A percentile compares a stretch with the other conserved stretches of the same genome.
Evolutionary conservation across 225 moss, liverwort and hornwort species (phyloP).

Genomic region (Rhytidiadelphus loreus): DNA sequence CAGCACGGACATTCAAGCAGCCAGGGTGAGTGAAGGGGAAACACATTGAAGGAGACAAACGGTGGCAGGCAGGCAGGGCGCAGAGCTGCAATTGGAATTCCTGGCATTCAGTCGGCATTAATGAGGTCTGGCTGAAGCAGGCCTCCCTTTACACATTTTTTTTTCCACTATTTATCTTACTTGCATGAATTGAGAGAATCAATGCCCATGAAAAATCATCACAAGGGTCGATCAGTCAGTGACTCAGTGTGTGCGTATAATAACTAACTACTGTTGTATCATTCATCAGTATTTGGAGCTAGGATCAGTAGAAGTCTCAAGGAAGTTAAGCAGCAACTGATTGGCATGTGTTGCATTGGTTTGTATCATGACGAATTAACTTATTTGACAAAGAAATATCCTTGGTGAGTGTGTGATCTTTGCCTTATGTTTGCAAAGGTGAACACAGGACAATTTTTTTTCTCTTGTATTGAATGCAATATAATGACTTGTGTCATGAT

Average conservation of each 20-base stretch:
- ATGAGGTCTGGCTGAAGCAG: background rate
- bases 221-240: background rate
- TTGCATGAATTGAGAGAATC: background rate
- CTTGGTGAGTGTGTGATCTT: background rate
- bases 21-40: background rate
- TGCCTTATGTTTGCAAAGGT: background rate
- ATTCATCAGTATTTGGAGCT: background rate
- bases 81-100: background rate
- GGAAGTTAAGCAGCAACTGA: background rate
- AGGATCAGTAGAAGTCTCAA: background rate
- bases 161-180: background rate
- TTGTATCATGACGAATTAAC: background rate
- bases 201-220: background rate
- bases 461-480: background rate
- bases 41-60: background rate
- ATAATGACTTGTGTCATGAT: accelerated
- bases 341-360: background rate
- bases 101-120: constrained; percentile 2
- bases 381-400: background rate
- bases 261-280: background rate
- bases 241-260: background rate
- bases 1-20: background rate
- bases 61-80: background rate
- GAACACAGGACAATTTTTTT: background rate
- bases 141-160: background rate